Evolutionary conservation across 805 yeast genomes (phyloP), one percentile per base, ranked within the genome.

Genomic region (Ogataea chonburiensis): DNA sequence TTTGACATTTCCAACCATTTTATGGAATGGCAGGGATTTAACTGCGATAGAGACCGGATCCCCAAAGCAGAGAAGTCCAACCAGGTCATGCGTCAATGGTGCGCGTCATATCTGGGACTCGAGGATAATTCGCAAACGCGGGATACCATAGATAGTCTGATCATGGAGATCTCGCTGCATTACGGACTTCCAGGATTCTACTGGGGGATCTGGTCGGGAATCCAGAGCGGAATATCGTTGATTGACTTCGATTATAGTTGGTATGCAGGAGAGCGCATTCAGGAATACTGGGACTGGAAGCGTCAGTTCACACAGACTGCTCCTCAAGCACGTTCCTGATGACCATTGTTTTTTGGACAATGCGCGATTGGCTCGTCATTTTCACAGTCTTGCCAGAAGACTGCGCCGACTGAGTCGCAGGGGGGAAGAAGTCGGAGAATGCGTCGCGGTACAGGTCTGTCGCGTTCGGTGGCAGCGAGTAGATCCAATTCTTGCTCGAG

Each of bases 171-270:
- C 15, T 58, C 64, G 10, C 55, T 69, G 4, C 81, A 73, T 64
- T 84, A 81, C 64, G 93, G 93, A 0, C 60, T 83, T 60, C 93
- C 93, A 0, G 93, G 91, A 1, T 80, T 83, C 51, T 83, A 81
- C 55, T 83, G 93, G 93, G 89, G 91, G 1, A 70, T 84, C 7
- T 83, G 93, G 93, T 77, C 88, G 2, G 80, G 79, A 42, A 83
- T 84, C 35, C 93, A 83, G 58, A 69, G 81, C 42, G 71, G 71
- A 37, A 74, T 79, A 15, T 79, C 87, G 2, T 70, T 75, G 18
- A 82, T 83, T 30, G 91, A 84, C 47, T 83, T 83, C 55, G 81
- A 81, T 52, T 83, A 84, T 54, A 68, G 73, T 4, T 63, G 67
- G 8, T 83, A 84, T 52, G 76, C 85, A 2, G 67, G 67, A 27